Evolutionary conservation across 139 green algal species (phyloP).

Genomic region (Closterium sp.): DNA sequence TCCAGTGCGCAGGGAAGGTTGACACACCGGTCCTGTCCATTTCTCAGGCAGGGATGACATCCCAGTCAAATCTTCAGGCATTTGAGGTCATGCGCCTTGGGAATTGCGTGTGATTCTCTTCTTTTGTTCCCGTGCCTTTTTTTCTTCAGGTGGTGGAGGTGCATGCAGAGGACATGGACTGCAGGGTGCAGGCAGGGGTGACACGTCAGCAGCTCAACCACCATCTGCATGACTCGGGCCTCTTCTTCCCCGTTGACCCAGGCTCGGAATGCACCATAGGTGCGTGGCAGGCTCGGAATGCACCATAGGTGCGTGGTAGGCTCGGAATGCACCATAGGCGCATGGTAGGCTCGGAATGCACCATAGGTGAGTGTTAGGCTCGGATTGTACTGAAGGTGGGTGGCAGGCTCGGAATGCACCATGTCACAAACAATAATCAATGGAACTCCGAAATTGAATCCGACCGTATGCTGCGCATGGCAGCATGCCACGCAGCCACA

Average conservation of each 20-base stretch:
- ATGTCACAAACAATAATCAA: background rate
- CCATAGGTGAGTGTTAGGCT: conserved; percentile 47
- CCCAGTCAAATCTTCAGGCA: conserved; percentile 1
- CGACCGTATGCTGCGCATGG: too few species aligned
- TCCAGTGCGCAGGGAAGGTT: conserved; percentile 55
- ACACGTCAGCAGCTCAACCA: conserved; percentile 63
- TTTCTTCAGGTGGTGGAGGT: conserved; percentile 54
- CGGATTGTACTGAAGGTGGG: conserved; percentile 60
- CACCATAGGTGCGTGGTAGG: conserved; percentile 48
- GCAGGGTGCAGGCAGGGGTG: conserved; percentile 62
- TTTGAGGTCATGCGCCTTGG: too few species aligned
- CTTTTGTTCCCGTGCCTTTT: conserved; percentile 51
- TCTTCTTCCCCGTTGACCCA: conserved; percentile 73
- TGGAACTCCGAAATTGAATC: too few species aligned
- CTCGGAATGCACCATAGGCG: conserved; percentile 63
- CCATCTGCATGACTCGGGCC: conserved; percentile 60
- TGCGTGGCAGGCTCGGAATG: conserved; percentile 57
- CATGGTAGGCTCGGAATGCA: conserved; percentile 59
- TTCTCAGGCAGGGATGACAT: conserved; percentile 65
- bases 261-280: conserved; percentile 65
- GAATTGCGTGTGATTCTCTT: too few species aligned
- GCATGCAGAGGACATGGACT: conserved; percentile 60
- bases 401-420: conserved; percentile 59
- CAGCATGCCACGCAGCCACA: too few species aligned
- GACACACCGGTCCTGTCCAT: too few species aligned